phyloP scores from a whole-genome alignment of 2,329 filamentous ascomycete species.

The Hirsutella rhossiliensis region DNA sequence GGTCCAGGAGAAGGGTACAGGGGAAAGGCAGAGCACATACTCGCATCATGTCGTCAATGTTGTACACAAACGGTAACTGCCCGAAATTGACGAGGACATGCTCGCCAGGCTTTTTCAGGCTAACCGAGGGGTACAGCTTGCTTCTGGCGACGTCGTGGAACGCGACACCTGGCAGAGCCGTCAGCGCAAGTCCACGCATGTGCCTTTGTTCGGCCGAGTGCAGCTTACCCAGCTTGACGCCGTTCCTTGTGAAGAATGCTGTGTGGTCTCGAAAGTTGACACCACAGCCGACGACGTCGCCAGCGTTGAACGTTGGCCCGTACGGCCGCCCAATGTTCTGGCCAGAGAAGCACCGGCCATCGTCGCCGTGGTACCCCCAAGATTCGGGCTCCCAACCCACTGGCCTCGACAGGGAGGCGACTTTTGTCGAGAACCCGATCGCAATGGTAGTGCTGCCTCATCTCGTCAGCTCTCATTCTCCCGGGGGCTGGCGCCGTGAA shows the following conservation, averaged over 20 bases:
- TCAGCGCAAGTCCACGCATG: not conserved
- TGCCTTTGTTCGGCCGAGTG: not conserved
- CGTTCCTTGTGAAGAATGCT: conserved; percentile 61
- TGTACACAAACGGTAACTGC: conserved; percentile 70
- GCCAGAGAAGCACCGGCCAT: conserved; percentile 48
- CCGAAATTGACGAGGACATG: conserved; percentile 54
- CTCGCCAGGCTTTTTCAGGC: conserved; percentile 54
- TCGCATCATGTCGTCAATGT: conserved; percentile 79
- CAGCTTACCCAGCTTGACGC: conserved; percentile 37
- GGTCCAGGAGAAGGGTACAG: not conserved
- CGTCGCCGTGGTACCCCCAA: conserved; percentile 59
- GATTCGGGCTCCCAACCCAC: conserved; percentile 58
- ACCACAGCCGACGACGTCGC: conserved; percentile 52
- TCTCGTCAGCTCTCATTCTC: conserved; percentile 3
- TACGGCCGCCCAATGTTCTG: conserved; percentile 45
- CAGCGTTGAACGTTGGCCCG: conserved; percentile 40
- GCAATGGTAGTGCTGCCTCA: conserved; percentile 42
- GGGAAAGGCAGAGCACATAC: conserved; percentile 31
- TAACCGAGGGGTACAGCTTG: conserved; percentile 54
- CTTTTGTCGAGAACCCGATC: conserved; percentile 48
- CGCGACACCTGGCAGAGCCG: conserved; percentile 43
- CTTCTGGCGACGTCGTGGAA: conserved; percentile 53
- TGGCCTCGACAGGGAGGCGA: conserved; percentile 39
- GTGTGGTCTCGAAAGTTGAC: conserved; percentile 52
- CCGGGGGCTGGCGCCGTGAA: not conserved